Percentiles rank a stretch among this genome's conserved stretches.
Conservation (phyloP, 139 green algal species). For the Volvox reticuliferus region DNA sequence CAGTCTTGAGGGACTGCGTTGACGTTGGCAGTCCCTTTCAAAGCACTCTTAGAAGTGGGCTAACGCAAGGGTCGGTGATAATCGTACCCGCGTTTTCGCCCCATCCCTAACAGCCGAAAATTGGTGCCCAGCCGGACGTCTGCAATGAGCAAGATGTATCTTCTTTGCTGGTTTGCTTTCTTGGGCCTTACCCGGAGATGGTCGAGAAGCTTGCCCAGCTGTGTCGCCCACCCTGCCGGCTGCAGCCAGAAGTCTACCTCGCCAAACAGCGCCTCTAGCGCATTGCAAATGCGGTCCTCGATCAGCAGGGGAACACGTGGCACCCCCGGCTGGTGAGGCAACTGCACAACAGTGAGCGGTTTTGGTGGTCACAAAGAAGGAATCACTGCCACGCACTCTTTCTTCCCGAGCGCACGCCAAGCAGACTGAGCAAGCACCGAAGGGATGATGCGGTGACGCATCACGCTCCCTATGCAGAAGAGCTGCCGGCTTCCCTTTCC, state of each 20-base stretch:
- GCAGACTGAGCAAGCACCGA: background rate
- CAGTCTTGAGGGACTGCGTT: too few relatives aligned
- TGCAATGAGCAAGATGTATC: too few relatives aligned
- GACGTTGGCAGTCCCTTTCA: too few relatives aligned
- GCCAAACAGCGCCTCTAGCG: constrained; percentile 67
- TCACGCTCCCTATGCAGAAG: too few relatives aligned
- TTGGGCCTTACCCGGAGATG: constrained; percentile 21
- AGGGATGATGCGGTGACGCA: background rate
- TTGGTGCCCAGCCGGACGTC: too few relatives aligned
- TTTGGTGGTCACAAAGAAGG: too few relatives aligned
- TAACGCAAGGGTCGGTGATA: too few relatives aligned
- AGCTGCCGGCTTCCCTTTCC: background rate
- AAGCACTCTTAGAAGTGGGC: too few relatives aligned
- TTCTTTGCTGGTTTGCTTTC: background rate
- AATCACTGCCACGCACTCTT: too few relatives aligned
- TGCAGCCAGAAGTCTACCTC: constrained; percentile 72
- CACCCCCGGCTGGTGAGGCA: constrained; percentile 39
- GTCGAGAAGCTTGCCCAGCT: constrained; percentile 37
- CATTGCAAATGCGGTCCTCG: constrained; percentile 63
- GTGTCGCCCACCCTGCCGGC: background rate
- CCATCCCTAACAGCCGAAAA: too few relatives aligned
- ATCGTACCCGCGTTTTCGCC: too few relatives aligned
- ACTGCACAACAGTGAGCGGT: background rate
- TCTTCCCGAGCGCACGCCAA: too few relatives aligned
- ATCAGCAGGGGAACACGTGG: constrained; percentile 33